Evolutionary conservation across 176 grass and related monocot species (phyloP).

Genomic region (Sorghum bicolor): Sorghum_bicolor_NCBIv3 NC_012871.2:67024001-67024500

Average conservation of each 20-base stretch:
- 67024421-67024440: too few species aligned
- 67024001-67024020: constrained; percentile 64
- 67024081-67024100: constrained; percentile 59
- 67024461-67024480: too few species aligned
- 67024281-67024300: too few species aligned
- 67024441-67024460: too few species aligned
- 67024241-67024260: not conserved
- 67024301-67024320: not conserved
- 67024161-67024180: not conserved
- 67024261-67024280: not conserved
- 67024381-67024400: not conserved
- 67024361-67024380: not conserved
- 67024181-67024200: not conserved
- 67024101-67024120: constrained; percentile 55
- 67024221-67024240: too few species aligned
- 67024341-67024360: not conserved
- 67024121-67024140: not conserved
- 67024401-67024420: too few species aligned
- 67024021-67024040: constrained; percentile 91
- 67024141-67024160: not conserved
- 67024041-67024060: constrained; percentile 78
- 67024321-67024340: constrained; percentile 20
- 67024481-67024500: too few species aligned
- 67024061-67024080: constrained; percentile 68
- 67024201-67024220: not conserved